Evolutionary conservation across 1,139 yeast species (phyloP), one percentile per base, ranked within the genome.

Genomic region (Suhomyces wounanorum): DNA sequence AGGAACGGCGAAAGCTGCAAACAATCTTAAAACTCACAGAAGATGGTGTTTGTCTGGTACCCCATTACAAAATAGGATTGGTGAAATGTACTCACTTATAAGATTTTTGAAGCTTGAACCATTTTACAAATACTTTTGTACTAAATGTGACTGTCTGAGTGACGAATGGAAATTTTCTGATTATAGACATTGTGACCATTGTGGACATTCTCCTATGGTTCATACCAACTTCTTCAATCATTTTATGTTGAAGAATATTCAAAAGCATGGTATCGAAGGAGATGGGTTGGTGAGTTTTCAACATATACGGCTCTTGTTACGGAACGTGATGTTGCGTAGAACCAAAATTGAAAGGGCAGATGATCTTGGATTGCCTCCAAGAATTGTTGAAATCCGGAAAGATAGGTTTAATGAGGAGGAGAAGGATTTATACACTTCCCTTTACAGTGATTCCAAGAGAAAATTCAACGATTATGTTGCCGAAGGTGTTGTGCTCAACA

Each of bases 341-440:
- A 94, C 99, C 0, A 95, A 94, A 65, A 79, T 92, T 8, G 98
- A 95, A 68, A 79, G 98, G 48, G 98, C 99, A 0, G 99, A 94
- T 66, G 99, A 94, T 72, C 76, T 94, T 58, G 99, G 99, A 0
- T 74, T 94, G 48, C 99, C 99, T 1, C 99, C 99, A 1, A 79
- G 97, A 62, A 83, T 90, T 37, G 96, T 91, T 39, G 96, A 89
- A 57, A 85, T 94, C 49, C 77, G 98, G 52, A 81, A 86, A 44
- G 97, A 91, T 65, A 79, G 77, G 57, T 94, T 94, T 72, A 94
- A 92, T 64, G 96, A 88, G 48, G 98, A 95, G 63, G 99, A 94
- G 62, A 89, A 88, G 63, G 99, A 94, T 68, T 74, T 94, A 45
- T 94, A 94, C 66, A 84, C 88, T 52, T 87, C 96, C 48, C 78